Evolutionary conservation across 2,329 filamentous ascomycete genomes (phyloP).

Genomic region (Cercospora sp.): DNA sequence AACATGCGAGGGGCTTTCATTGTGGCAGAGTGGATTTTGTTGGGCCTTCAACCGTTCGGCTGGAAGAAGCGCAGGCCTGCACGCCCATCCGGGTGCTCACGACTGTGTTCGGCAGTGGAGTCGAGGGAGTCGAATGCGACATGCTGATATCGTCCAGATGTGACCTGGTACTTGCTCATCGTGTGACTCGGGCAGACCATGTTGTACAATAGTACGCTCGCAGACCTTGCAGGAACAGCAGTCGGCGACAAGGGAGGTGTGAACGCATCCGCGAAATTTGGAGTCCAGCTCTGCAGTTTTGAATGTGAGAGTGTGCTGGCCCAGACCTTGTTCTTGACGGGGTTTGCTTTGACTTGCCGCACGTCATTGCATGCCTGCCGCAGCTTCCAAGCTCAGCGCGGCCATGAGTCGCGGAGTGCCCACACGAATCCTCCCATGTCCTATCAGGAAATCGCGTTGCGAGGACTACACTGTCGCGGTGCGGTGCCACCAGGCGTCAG

Average conservation of each 20-base stretch:
- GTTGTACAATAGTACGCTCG: neutral
- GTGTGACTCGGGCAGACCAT: neutral
- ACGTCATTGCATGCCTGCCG: conserved; percentile 8
- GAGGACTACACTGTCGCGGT: neutral
- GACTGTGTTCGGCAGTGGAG: neutral
- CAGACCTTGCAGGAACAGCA: neutral
- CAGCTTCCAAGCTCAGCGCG: neutral
- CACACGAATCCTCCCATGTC: neutral
- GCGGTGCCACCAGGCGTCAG: neutral
- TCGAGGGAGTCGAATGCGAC: neutral
- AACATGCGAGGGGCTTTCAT: neutral
- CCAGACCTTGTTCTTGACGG: conserved; percentile 1
- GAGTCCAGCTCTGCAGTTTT: neutral
- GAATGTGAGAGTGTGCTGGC: neutral
- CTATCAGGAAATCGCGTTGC: neutral
- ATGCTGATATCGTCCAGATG: neutral
- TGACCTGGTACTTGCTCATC: neutral
- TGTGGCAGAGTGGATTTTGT: neutral
- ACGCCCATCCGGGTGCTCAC: neutral
- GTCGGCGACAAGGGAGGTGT: neutral
- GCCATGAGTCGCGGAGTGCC: neutral
- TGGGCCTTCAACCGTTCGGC: neutral
- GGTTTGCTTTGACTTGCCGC: neutral
- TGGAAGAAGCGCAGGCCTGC: neutral
- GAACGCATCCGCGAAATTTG: conserved; percentile 2